Evolutionary conservation across 2,329 filamentous ascomycete genomes (phyloP).

Genomic region (Pseudopithomyces maydicus): DNA sequence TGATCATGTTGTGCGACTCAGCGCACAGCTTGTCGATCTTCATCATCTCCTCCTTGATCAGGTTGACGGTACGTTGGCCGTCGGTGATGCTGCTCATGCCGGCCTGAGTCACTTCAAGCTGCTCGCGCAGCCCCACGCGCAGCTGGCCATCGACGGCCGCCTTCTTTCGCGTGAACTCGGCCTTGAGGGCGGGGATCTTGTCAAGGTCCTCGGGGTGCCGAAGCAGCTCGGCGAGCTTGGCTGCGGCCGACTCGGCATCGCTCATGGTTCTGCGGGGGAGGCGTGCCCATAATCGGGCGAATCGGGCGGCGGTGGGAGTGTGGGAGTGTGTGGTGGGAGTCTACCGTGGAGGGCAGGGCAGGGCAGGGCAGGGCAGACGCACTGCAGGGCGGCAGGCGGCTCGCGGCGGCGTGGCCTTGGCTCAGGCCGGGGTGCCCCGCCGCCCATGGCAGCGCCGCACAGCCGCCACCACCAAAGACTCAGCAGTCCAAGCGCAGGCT

Average conservation of each 20-base stretch:
- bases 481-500: conserved; percentile 6
- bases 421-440: not conserved
- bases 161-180: conserved; percentile 95
- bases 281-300: conserved; percentile 22
- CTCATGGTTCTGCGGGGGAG: conserved; percentile 56
- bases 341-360: conserved; percentile 5
- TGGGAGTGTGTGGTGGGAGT: too few species aligned
- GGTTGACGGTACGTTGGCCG: conserved; percentile 86
- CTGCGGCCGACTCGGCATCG: conserved; percentile 63
- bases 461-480: not conserved
- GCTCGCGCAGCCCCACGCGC: conserved; percentile 83
- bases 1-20: conserved; percentile 96
- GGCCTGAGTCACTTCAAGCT: conserved; percentile 91
- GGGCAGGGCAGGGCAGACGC: conserved; percentile 4
- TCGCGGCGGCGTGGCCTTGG: not conserved
- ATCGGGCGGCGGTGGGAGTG: too few species aligned
- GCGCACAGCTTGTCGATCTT: conserved; percentile 97
- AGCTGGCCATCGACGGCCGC: conserved; percentile 87
- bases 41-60: conserved; percentile 98
- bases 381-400: not conserved
- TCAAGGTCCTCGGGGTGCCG: conserved; percentile 96
- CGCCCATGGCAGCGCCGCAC: too few species aligned
- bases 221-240: conserved; percentile 89
- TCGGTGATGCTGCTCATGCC: conserved; percentile 89
- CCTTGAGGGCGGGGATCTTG: conserved; percentile 87